A percentile compares a stretch with the other conserved stretches of the same genome.
phyloP scores from a whole-genome alignment of 176 grass and related monocot species.

The Phragmites australis region DNA sequence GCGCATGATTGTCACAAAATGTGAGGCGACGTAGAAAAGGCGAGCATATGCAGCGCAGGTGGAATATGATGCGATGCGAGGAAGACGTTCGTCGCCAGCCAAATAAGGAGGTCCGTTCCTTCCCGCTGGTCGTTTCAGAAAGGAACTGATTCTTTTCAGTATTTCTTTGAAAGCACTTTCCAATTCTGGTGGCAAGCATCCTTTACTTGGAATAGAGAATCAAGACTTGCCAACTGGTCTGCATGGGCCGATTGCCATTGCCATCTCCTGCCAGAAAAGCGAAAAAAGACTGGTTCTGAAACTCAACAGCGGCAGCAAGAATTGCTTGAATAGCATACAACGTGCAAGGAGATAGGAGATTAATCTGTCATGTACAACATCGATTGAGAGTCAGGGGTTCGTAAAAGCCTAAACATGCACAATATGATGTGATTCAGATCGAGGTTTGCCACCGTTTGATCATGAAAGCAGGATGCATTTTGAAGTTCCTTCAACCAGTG shows the following conservation, averaged over 20 bases:
- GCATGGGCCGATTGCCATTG: background rate
- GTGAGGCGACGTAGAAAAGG: background rate
- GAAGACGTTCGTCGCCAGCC: background rate
- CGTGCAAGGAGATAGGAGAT: background rate
- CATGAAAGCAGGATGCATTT: background rate
- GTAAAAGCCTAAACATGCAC: background rate
- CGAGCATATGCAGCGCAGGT: background rate
- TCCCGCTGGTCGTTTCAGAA: background rate
- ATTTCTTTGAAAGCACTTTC: constrained; percentile 5
- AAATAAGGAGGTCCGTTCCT: background rate
- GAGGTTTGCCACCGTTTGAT: background rate
- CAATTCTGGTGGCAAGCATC: background rate
- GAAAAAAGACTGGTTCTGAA: too few species aligned
- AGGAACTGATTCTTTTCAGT: constrained; percentile 18
- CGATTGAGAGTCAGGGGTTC: background rate
- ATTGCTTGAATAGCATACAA: background rate
- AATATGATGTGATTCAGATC: background rate
- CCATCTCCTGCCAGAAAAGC: background rate
- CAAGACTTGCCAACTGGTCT: background rate
- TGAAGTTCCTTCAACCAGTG: background rate
- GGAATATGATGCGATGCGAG: constrained; percentile 25
- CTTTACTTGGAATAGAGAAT: background rate
- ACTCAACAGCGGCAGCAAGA: background rate
- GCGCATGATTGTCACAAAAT: background rate
- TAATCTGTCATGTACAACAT: background rate